phyloP scores from a whole-genome alignment of 108 stramenopile genomes.

The Schizochytrium sp. region DNA sequence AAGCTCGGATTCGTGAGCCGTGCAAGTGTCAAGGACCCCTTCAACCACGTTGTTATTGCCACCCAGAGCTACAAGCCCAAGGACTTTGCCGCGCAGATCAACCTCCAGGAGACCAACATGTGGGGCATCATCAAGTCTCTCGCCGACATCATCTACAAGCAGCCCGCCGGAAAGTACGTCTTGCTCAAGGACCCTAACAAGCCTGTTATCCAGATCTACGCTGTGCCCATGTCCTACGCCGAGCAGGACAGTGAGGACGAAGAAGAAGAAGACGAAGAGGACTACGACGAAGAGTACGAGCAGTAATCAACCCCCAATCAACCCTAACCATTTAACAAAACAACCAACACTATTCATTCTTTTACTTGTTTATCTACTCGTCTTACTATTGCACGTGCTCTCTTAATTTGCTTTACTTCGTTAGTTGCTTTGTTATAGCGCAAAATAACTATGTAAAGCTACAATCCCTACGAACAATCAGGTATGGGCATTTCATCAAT shows the following conservation, averaged over 20 bases:
- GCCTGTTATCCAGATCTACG: slow-evolving; percentile 90
- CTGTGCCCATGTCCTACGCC: slow-evolving; percentile 89
- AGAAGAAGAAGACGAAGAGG: slow-evolving; percentile 71
- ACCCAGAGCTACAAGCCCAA: slow-evolving; percentile 95
- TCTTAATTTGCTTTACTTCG: too few species aligned
- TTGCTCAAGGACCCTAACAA: slow-evolving; percentile 96
- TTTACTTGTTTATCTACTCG: not conserved
- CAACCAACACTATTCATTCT: not conserved
- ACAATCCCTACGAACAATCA: too few species aligned
- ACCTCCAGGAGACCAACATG: slow-evolving; percentile 89
- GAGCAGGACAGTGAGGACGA: slow-evolving; percentile 87
- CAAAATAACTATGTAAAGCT: too few species aligned
- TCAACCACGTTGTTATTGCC: slow-evolving; percentile 90
- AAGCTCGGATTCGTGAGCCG: slow-evolving; percentile 95
- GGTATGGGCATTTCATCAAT: too few species aligned
- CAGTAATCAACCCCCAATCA: not conserved
- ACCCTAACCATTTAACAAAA: not conserved
- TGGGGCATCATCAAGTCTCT: slow-evolving; percentile 98
- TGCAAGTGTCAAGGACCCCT: slow-evolving; percentile 84
- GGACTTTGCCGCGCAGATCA: slow-evolving; percentile 96
- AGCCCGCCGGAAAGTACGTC: slow-evolving; percentile 91
- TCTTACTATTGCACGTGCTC: too few species aligned
- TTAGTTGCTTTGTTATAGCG: too few species aligned
- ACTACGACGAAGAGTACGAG: not conserved
- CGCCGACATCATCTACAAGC: slow-evolving; percentile 85